These are phyloP conservation scores for Cardamine occulta DNA, from an alignment of 345 rosid species.

Conservation along the genomic window DNA sequence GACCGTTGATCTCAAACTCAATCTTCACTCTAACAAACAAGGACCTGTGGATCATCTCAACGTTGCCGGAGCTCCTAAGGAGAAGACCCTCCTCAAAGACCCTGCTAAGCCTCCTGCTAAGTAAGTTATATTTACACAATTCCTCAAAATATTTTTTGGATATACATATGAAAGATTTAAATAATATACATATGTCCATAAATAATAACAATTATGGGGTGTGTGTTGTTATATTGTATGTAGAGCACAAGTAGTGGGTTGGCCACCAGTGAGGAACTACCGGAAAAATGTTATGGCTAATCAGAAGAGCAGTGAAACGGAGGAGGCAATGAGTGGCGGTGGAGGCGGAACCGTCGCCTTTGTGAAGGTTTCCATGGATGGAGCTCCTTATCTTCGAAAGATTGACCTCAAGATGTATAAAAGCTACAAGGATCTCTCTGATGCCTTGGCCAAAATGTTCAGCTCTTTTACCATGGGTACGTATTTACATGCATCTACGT, in stretches of 20 bases:
- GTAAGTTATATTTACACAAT: slow-evolving; percentile 45
- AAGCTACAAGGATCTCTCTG: slow-evolving; percentile 83
- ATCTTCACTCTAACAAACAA: slow-evolving; percentile 47
- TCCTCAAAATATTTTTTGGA: not conserved
- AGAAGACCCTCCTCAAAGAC: slow-evolving; percentile 41
- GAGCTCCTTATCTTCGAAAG: slow-evolving; percentile 96
- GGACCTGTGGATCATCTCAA: slow-evolving; percentile 42
- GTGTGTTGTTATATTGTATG: slow-evolving; percentile 18
- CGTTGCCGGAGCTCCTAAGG: slow-evolving; percentile 21
- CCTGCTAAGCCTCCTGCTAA: slow-evolving; percentile 69
- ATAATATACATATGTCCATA: not conserved
- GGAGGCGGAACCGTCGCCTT: slow-evolving; percentile 47
- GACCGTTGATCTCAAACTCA: slow-evolving; percentile 73
- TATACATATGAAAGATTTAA: not conserved
- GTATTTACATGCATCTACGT: not conserved
- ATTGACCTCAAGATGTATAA: slow-evolving; percentile 88
- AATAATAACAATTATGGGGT: not conserved
- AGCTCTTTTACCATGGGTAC: slow-evolving; percentile 93
- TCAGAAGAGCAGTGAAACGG: slow-evolving; percentile 54
- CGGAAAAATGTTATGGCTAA: slow-evolving; percentile 73
- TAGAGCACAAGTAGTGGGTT: slow-evolving; percentile 91
- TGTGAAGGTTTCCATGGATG: slow-evolving; percentile 95
- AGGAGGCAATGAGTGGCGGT: slow-evolving; percentile 39
- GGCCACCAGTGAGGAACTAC: slow-evolving; percentile 95
- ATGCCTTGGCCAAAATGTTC: slow-evolving; percentile 86